Evolutionary conservation across 2,329 filamentous ascomycete genomes (phyloP).

Genomic region (Microcyclosporella mali): DNA sequence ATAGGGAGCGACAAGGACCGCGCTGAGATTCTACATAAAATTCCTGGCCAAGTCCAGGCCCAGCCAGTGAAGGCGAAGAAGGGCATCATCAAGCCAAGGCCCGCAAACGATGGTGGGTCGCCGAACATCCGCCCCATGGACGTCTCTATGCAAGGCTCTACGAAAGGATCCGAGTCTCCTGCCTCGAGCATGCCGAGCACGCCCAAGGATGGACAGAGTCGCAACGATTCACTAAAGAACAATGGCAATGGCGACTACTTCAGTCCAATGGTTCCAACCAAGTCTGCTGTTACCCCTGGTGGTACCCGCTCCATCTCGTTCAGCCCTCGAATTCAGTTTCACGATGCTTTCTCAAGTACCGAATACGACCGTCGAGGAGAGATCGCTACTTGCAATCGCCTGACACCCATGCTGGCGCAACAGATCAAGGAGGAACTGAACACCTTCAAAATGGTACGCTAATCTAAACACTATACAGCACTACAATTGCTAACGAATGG

Average conservation of each 20-base stretch:
- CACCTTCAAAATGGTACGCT: conserved; percentile 93
- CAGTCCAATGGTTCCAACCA: conserved; percentile 63
- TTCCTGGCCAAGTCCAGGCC: conserved; percentile 33
- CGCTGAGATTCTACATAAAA: conserved; percentile 82
- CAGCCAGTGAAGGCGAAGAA: conserved; percentile 51
- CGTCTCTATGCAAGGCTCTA: conserved; percentile 47
- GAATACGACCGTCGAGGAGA: conserved; percentile 96
- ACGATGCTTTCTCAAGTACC: conserved; percentile 91
- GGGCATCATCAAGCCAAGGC: conserved; percentile 83
- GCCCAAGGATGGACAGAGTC: conserved; percentile 67
- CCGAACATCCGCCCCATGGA: conserved; percentile 62
- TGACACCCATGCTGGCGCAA: conserved; percentile 94
- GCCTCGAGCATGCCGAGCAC: conserved; percentile 83
- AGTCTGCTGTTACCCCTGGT: conserved; percentile 75
- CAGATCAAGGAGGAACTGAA: conserved; percentile 99
- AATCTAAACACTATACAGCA: neutral
- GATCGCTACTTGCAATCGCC: conserved; percentile 92
- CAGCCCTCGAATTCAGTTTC: conserved; percentile 86
- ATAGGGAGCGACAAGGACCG: conserved; percentile 84
- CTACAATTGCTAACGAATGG: conserved; percentile 35
- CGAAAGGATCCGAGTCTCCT: conserved; percentile 67
- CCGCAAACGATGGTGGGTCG: conserved; percentile 58
- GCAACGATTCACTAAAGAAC: conserved; percentile 38
- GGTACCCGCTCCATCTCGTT: conserved; percentile 63
- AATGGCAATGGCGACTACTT: conserved; percentile 88